Conservation (phyloP, 73 alveolate species). For the Symbiodinium natans region DNA sequence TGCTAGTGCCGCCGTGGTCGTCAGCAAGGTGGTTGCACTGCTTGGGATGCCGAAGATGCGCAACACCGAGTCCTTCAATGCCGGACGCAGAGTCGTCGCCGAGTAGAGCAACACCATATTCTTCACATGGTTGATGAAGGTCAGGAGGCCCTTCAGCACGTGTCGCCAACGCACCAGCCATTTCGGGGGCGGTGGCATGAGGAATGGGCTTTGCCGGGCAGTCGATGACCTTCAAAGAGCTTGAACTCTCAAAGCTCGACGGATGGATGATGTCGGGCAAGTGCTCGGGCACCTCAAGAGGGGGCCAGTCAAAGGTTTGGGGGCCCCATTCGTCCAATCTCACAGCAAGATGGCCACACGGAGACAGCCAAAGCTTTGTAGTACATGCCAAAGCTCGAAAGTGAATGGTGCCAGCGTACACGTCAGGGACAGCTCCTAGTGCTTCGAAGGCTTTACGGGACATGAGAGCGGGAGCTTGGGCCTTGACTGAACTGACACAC, state of each 20-base stretch:
- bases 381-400: neutral
- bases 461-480: slow-evolving; percentile 30
- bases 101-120: neutral
- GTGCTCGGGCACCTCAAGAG: neutral
- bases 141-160: neutral
- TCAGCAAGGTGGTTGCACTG: neutral
- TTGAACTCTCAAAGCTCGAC: neutral
- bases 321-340: slow-evolving; percentile 44
- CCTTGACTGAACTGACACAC: neutral
- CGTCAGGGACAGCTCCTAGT: slow-evolving; percentile 8
- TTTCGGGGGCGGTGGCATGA: slow-evolving; percentile 20
- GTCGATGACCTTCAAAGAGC: neutral
- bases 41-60: neutral
- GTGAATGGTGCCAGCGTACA: neutral
- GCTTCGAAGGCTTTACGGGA: slow-evolving; percentile 17
- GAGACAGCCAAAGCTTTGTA: neutral
- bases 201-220: neutral
- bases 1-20: neutral
- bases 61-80: neutral
- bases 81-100: neutral
- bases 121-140: neutral
- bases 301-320: neutral
- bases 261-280: neutral
- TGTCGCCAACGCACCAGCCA: neutral
- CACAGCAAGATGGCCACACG: slow-evolving; percentile 32